Evolutionary conservation across 192 early-diverging fungal genomes (phyloP), one percentile per base, ranked within the genome.

Genomic region (Pilaira anomala): DNA sequence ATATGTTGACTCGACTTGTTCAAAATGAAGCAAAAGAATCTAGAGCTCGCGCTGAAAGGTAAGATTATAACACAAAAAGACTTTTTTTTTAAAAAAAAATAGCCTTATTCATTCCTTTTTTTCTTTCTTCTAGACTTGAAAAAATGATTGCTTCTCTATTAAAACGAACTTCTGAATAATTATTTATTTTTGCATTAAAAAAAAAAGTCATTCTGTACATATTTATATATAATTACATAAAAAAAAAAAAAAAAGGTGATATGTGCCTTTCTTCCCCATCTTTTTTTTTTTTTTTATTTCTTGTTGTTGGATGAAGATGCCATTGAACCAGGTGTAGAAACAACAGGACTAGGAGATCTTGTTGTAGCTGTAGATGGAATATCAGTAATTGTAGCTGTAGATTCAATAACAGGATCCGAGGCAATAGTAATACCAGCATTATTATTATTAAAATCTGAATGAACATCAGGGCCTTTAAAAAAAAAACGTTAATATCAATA

Each of bases 281-380:
- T 3, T 16, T 9, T 48, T 18, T 48, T 19, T 48, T 21, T 6
- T 21, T 21, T 16, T 36, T 36, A 36, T 36, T 36, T 36, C 11
- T 36, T 36, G 11, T 36, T 36, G 11, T 5, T 36, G 5, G 6
- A 36, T 4, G 33, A 9, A 36, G 33, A 36, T 9, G 33, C 33
- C 11, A 14, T 4, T 3, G 52, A 55, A 8, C 52, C 52, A 3
- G 52, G 52, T 29, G 52, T 55, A 11, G 52, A 33, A 0, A 55
- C 28, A 55, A 55, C 30, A n/a, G 53, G 53, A 1, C 53, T 55
- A 2, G 53, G 53, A 3, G 53, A 55, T n/a, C 53, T 55, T 19
- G 30, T 55, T 8, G 29, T 55, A 8, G 29, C 18, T 12, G 28
- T 55, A 2, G 53, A 55, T 2, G 53, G 11, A 3, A 55, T 11